These are phyloP conservation scores for Amoeboradix gromovi DNA, from an alignment of 371 early-diverging fungal species.

Conservation along the genomic window DNA sequence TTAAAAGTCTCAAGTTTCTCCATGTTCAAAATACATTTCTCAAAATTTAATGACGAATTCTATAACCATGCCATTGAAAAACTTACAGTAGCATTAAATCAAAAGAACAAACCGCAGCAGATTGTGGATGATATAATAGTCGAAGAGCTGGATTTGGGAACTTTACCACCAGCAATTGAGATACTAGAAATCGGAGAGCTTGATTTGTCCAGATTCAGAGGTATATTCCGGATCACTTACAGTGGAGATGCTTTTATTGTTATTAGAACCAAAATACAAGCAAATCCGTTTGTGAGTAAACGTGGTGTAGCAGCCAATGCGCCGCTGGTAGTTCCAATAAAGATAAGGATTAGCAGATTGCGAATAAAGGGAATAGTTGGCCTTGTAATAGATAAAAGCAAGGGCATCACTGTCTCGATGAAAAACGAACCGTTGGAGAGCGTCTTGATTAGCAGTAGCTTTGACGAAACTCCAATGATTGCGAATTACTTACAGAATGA, in stretches of 20 bases:
- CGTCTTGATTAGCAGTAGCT: conserved; percentile 68
- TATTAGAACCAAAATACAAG: conserved; percentile 75
- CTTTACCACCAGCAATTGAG: conserved; percentile 78
- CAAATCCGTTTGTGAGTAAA: conserved; percentile 5
- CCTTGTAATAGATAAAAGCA: conserved; percentile 56
- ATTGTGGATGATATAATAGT: conserved; percentile 65
- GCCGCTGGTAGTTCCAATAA: conserved; percentile 82
- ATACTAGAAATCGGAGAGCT: conserved; percentile 90
- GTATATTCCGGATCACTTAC: conserved; percentile 75
- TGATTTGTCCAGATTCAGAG: conserved; percentile 59
- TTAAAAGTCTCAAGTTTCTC: no score
- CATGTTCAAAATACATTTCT: conserved; percentile 77
- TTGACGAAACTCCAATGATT: conserved; percentile 58
- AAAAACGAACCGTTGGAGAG: conserved; percentile 82
- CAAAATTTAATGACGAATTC: conserved; percentile 50
- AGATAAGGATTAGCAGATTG: conserved; percentile 55
- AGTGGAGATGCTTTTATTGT: conserved; percentile 70
- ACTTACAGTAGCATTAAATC: conserved; percentile 64
- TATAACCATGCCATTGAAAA: conserved; percentile 47
- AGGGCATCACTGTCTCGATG: conserved; percentile 76
- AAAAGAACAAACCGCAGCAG: conserved; percentile 56
- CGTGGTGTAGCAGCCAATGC: conserved; percentile 54
- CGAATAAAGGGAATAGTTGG: conserved; percentile 68
- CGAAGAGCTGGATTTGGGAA: conserved; percentile 73
- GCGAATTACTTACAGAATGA: conserved; percentile 53